Evolutionary conservation across 108 stramenopile species (phyloP).

Genomic region (Skeletonema potamos): DNA sequence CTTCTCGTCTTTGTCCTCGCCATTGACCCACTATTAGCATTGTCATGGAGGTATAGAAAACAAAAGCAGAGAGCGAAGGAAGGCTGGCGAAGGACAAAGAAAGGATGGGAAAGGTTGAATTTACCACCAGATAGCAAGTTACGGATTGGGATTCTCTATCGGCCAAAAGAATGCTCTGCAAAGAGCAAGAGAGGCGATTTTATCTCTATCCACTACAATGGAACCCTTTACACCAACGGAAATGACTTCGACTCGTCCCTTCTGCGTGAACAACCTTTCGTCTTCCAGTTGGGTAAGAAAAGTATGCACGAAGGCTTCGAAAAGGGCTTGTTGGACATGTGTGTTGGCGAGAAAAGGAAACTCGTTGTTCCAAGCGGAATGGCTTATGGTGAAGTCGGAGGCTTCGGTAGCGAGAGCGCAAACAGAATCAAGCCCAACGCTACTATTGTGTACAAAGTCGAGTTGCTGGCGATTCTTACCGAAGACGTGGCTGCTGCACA

Average conservation of each 20-base stretch:
- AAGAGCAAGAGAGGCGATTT: conserved; percentile 36
- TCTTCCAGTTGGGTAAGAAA: conserved; percentile 32
- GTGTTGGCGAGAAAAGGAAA: conserved; percentile 81
- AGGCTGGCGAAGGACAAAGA: conserved; percentile 19
- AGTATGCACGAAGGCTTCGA: conserved; percentile 71
- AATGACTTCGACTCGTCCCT: conserved; percentile 44
- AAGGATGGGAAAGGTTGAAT: conserved; percentile 20
- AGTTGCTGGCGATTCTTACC: conserved; percentile 29
- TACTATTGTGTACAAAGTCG: conserved; percentile 38
- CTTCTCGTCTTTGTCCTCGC: not conserved
- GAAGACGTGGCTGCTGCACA: conserved; percentile 22
- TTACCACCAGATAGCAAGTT: conserved; percentile 14
- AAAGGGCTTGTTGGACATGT: conserved; percentile 81
- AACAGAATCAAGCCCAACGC: conserved; percentile 26
- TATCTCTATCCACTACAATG: conserved; percentile 46
- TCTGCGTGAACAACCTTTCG: conserved; percentile 33
- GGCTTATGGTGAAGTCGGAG: conserved; percentile 79
- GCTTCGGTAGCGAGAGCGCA: conserved; percentile 16
- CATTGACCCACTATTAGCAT: not conserved
- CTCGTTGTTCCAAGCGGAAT: conserved; percentile 83
- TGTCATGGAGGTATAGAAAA: not conserved
- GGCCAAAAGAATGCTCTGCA: conserved; percentile 15
- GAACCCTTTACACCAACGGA: conserved; percentile 41
- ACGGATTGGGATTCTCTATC: conserved; percentile 21
- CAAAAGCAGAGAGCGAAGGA: conserved; percentile 23